Evolutionary conservation across 305 asterid genomes (phyloP), one percentile per base, ranked within the genome.

Genomic region (Fraxinus paxiana): DNA sequence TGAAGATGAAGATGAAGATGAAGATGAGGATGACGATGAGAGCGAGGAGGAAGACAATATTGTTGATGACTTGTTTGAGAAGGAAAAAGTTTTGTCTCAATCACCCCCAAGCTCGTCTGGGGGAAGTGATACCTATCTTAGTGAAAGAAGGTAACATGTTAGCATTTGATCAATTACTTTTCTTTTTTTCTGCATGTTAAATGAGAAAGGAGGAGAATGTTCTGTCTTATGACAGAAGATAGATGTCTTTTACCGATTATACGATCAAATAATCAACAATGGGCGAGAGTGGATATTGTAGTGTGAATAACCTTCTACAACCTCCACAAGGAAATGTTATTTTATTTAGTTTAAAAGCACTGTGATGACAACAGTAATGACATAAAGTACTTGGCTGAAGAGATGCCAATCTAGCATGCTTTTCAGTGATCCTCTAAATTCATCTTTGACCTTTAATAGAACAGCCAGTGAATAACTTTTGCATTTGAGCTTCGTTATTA

Each of bases 121-220:
- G 74, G 70, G 84, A 61, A 82, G 76, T 81, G 97, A 87, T 73
- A 90, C 97, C 26, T 91, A 96, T 88, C 99, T 96, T 37, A 94
- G 97, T 76, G 97, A 92, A 82, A 92, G 94, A 87, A 91, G 98
- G 98, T 93, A 67, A 13, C 20, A 12, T 26, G 73, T 67, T 67
- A 67, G 18, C 38, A 67, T 4, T 67, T 67, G 33, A 12, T 67
- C 18, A 67, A 28, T 28, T 67, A 28, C 35, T 63, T 10, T 10
- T 63, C 37, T 10, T 15, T 24, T 65, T 26, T 65, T 26, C 9
- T 28, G 38, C 38, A 13, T 12, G 20, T 67, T 28, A 26, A 67
- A 67, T 30, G 73, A 67, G 73, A n/a, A 70, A 30, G 24, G 75
- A n/a, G n/a, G 46, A 30, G 43, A 31, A 31, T 70, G 5, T 28